Evolutionary conservation across 805 yeast genomes (phyloP).

Genomic region (Metschnikowia similis): DNA sequence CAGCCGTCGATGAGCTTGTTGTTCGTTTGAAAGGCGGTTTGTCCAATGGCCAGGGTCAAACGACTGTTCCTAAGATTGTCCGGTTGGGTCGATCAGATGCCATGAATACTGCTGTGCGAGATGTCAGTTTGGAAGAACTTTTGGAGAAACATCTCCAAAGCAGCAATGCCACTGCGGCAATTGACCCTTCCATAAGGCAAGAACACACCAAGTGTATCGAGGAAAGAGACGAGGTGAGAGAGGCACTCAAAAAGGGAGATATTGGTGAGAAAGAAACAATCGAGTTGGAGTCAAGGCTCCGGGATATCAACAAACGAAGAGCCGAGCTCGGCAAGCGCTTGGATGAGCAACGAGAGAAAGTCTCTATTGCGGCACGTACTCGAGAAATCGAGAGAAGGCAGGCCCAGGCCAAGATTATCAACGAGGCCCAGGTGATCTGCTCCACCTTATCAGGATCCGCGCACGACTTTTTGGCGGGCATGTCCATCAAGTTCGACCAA

Average conservation of each 20-base stretch:
- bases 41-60: conserved; percentile 47
- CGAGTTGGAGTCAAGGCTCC: conserved; percentile 45
- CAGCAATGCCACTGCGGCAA: conserved; percentile 32
- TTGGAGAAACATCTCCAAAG: conserved; percentile 60
- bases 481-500: conserved; percentile 78
- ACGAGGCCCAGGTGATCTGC: conserved; percentile 80
- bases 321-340: conserved; percentile 67
- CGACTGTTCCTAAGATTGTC: conserved; percentile 63
- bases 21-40: conserved; percentile 76
- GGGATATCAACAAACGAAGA: conserved; percentile 56
- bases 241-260: conserved; percentile 27
- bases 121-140: conserved; percentile 78
- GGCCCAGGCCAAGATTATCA: conserved; percentile 66
- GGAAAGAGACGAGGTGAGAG: conserved; percentile 55
- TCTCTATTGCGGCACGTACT: conserved; percentile 63
- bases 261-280: conserved; percentile 40
- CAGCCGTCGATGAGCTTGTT: conserved; percentile 96
- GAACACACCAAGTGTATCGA: conserved; percentile 49
- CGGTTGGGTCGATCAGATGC: conserved; percentile 90
- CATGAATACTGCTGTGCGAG: conserved; percentile 75
- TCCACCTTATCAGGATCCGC: conserved; percentile 93
- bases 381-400: conserved; percentile 75
- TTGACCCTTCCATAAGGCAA: conserved; percentile 47
- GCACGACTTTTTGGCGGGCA: conserved; percentile 72
- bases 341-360: conserved; percentile 75